These are phyloP conservation scores for Fistulinella prunicolor DNA, from an alignment of 768 basidiomycete species.

Conservation along the genomic window DNA sequence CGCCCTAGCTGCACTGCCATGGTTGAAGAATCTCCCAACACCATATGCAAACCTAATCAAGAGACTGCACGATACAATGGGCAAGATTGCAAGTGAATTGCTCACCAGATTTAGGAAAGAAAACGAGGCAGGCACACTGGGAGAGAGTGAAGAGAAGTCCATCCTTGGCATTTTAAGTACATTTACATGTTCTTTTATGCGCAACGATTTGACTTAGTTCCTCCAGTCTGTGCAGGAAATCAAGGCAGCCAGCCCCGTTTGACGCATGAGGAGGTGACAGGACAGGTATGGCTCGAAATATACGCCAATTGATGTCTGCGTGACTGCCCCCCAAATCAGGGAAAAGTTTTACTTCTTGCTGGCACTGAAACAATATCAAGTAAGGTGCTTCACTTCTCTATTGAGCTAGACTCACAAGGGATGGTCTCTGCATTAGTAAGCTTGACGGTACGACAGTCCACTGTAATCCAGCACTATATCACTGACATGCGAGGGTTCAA, in stretches of 20 bases:
- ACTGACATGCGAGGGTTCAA: neutral
- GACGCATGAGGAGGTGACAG: conserved; percentile 40
- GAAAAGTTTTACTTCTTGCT: conserved; percentile 38
- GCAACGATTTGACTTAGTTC: neutral
- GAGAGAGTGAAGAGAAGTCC: conserved; percentile 33
- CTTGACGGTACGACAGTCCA: neutral
- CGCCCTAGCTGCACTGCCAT: conserved; percentile 28
- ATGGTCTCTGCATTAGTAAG: too few relatives aligned
- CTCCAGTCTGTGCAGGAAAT: conserved; percentile 38
- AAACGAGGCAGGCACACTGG: conserved; percentile 27
- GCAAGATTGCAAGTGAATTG: conserved; percentile 33
- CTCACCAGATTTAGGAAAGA: conserved; percentile 34
- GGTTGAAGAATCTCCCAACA: conserved; percentile 33
- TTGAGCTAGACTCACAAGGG: neutral
- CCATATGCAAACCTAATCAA: conserved; percentile 19
- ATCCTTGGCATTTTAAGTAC: conserved; percentile 39
- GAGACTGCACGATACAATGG: conserved; percentile 30
- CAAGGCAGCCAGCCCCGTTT: conserved; percentile 28
- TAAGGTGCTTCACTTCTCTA: conserved; percentile 8
- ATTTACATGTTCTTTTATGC: neutral
- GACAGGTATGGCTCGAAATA: conserved; percentile 22
- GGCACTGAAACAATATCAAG: conserved; percentile 43
- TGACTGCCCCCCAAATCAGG: conserved; percentile 10
- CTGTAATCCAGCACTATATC: neutral
- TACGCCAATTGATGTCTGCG: neutral